Conservation (phyloP, 192 early-diverging fungal genomes). For the Kappamyces sp. region DNA sequence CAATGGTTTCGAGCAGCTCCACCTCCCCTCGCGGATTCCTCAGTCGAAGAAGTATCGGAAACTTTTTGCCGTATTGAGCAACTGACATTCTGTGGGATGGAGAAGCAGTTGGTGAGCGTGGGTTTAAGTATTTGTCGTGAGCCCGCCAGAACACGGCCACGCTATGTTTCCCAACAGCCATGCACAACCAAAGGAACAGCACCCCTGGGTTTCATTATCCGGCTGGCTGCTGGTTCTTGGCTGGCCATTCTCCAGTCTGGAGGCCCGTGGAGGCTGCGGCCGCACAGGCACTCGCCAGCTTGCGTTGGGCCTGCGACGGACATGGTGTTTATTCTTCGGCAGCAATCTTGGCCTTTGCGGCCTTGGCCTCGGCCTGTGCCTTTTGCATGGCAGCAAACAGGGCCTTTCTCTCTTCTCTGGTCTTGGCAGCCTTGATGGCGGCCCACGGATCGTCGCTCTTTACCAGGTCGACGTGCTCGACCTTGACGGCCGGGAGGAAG, state of each 20-base stretch:
- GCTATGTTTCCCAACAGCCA: no score
- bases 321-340: no score
- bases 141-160: no score
- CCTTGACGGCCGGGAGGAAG: conserved; percentile 44
- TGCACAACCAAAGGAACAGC: no score
- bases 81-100: conserved; percentile 36
- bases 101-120: background rate
- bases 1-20: conserved; percentile 59
- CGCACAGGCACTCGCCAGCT: no score
- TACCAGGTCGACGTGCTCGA: conserved; percentile 21
- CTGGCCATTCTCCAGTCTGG: no score
- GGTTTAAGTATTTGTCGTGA: background rate
- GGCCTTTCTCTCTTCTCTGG: conserved; percentile 26
- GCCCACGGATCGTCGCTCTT: conserved; percentile 42
- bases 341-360: no score
- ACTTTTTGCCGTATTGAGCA: conserved; percentile 52
- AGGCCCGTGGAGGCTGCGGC: no score
- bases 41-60: conserved; percentile 52
- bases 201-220: no score
- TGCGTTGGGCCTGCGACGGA: no score
- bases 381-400: conserved; percentile 6
- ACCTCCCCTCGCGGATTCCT: conserved; percentile 54
- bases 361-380: no score
- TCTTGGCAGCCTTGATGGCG: conserved; percentile 44
- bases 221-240: no score